Conservation (phyloP, 164 flowering plant genomes). For the Saururus chinensis region DNA sequence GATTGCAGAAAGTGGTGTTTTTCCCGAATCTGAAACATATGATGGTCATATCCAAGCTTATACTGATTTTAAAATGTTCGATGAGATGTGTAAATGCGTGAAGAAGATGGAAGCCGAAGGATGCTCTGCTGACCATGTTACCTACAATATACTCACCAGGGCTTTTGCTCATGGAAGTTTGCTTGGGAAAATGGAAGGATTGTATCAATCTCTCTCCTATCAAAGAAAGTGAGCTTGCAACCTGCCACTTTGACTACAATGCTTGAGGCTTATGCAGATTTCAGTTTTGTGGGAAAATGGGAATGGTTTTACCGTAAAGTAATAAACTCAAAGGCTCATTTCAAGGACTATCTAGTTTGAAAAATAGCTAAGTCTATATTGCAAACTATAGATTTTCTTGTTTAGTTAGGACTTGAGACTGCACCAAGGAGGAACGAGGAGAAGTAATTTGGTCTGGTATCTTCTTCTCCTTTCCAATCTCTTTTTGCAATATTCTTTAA, state of each 20-base stretch:
- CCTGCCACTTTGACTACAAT: conserved; percentile 38
- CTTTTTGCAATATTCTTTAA: too few relatives aligned
- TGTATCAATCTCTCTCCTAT: conserved; percentile 19
- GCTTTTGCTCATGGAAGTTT: conserved; percentile 45
- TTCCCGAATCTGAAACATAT: conserved; percentile 24
- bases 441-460: conserved; percentile 44
- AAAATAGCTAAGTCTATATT: conserved; percentile 42
- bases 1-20: conserved; percentile 28
- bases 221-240: conserved; percentile 29
- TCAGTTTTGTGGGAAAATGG: conserved; percentile 42
- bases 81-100: conserved; percentile 42
- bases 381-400: conserved; percentile 43
- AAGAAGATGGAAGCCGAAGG: conserved; percentile 43
- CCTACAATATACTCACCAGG: conserved; percentile 43
- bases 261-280: conserved; percentile 47
- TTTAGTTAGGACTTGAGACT: conserved; percentile 38
- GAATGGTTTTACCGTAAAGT: conserved; percentile 30
- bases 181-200: conserved; percentile 44
- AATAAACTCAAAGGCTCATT: conserved; percentile 15
- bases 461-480: conserved; percentile 47
- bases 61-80: conserved; percentile 41
- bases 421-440: conserved; percentile 20
- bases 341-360: conserved; percentile 34
- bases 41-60: conserved; percentile 47
- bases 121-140: conserved; percentile 31